These are phyloP conservation scores for Oxyria digyna DNA, from an alignment of 148 eudicot species.

Conservation along the genomic window DNA sequence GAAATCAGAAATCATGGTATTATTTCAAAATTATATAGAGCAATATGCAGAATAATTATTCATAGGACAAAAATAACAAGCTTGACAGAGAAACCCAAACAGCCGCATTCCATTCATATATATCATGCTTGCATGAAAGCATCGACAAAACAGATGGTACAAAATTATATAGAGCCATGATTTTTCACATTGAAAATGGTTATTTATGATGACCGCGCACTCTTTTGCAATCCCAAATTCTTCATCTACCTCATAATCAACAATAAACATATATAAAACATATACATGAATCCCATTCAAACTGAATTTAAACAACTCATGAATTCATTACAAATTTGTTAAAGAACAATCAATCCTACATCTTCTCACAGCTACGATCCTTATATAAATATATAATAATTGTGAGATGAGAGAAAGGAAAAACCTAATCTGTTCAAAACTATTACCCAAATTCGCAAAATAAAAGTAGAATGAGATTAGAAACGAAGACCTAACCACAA, in stretches of 20 bases:
- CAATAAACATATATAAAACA: too few species aligned
- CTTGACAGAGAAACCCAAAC: not conserved
- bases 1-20: not conserved
- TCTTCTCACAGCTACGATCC: too few species aligned
- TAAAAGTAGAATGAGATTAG: not conserved
- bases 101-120: not conserved
- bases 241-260: too few species aligned
- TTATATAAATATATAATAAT: not conserved
- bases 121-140: too few species aligned
- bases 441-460: not conserved
- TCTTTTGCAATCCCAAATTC: too few species aligned
- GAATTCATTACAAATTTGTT: not conserved
- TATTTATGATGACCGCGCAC: too few species aligned
- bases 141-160: not conserved
- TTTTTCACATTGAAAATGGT: too few species aligned
- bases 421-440: not conserved
- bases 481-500: too few species aligned
- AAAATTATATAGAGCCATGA: too few species aligned
- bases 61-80: not conserved
- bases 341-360: not conserved
- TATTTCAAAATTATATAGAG: not conserved
- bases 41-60: not conserved
- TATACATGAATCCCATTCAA: too few species aligned
- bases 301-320: not conserved
- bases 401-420: not conserved